Percentiles rank a stretch among this genome's conserved stretches.
phyloP scores from a whole-genome alignment of 768 basidiomycete species.

The Punctularia strigosozonata region DNA sequence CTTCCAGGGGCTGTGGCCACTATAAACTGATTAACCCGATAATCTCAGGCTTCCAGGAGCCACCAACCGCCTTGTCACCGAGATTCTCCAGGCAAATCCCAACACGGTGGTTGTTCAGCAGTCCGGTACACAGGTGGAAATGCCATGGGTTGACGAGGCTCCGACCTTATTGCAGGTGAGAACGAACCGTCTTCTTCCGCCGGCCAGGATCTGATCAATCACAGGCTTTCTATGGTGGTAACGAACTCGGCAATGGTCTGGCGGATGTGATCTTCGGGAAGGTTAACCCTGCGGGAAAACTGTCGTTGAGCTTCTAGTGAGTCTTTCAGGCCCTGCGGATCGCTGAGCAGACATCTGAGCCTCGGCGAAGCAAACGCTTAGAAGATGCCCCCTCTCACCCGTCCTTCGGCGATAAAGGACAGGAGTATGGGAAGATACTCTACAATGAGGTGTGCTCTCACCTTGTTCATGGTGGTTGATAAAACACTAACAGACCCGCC shows the following conservation, averaged over 20 bases:
- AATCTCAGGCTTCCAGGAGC: constrained; percentile 32
- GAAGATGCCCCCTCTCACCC: constrained; percentile 41
- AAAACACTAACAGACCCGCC: constrained; percentile 1
- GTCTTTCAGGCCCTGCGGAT: constrained; percentile 7
- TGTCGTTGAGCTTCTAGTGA: constrained; percentile 43
- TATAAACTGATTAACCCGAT: neutral
- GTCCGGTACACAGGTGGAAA: constrained; percentile 37
- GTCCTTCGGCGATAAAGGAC: constrained; percentile 29
- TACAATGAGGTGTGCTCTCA: constrained; percentile 31
- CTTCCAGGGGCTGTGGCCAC: no score
- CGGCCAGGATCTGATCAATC: neutral
- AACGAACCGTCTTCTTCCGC: constrained; percentile 6
- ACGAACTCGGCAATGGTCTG: constrained; percentile 43
- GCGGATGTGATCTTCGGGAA: constrained; percentile 51
- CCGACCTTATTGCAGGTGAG: constrained; percentile 28
- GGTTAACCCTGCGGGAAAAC: constrained; percentile 46
- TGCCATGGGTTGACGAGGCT: constrained; percentile 39
- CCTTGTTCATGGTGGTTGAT: constrained; percentile 12
- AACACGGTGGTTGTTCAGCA: constrained; percentile 49
- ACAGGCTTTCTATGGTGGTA: constrained; percentile 42
- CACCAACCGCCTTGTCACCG: constrained; percentile 37
- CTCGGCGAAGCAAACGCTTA: constrained; percentile 26
- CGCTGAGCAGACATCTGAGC: neutral
- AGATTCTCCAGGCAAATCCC: constrained; percentile 37
- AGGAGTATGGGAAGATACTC: constrained; percentile 30